Conservation (phyloP, 148 eudicot species). For the Dysphania ambrosioides region DNA sequence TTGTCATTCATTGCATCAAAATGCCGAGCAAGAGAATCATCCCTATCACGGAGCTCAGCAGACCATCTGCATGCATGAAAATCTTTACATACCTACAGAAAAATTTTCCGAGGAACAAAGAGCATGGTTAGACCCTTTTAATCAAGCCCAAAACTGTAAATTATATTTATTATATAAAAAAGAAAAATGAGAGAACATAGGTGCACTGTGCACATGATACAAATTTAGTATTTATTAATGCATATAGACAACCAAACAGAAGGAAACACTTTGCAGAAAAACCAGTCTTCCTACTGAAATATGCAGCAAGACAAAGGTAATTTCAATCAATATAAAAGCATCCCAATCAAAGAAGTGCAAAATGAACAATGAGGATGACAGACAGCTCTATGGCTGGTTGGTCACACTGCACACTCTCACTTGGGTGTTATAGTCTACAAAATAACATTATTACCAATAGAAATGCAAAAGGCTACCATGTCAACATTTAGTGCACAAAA, state of each 20-base stretch:
- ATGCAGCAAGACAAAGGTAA: neutral
- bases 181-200: neutral
- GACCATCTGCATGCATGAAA: conserved; percentile 73
- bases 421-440: no score
- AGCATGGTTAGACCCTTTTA: conserved; percentile 12
- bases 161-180: neutral
- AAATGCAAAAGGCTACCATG: neutral
- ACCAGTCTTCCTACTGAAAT: neutral
- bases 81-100: conserved; percentile 58
- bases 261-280: neutral
- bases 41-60: conserved; percentile 37
- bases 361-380: neutral
- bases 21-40: conserved; percentile 49
- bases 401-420: neutral
- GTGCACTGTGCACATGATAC: neutral
- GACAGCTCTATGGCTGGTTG: neutral
- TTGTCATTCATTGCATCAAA: conserved; percentile 60
- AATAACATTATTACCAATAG: no score
- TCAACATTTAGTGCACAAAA: neutral
- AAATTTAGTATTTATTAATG: neutral
- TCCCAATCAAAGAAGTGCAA: neutral
- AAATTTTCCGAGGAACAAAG: neutral
- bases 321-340: no score
- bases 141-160: neutral
- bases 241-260: neutral